Conservation (phyloP, 2,329 filamentous ascomycete genomes). For the Myriosclerotinia curreyana region DNA sequence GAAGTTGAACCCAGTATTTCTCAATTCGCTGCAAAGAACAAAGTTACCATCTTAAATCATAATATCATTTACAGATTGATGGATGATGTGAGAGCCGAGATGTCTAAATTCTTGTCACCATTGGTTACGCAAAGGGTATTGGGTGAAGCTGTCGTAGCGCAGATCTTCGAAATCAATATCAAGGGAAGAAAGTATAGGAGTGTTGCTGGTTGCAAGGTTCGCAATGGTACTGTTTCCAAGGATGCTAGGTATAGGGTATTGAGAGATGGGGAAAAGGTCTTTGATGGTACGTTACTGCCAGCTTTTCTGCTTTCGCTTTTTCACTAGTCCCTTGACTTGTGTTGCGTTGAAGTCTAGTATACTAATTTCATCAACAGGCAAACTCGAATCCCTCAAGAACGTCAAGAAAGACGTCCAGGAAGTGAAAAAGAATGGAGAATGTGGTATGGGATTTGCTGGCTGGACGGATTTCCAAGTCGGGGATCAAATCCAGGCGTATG, state of each 20-base stretch:
- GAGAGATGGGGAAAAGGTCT: conserved; percentile 67
- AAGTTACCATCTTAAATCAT: conserved; percentile 77
- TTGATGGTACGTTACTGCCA: conserved; percentile 65
- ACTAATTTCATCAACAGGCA: conserved; percentile 51
- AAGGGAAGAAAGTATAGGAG: conserved; percentile 67
- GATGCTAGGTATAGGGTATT: conserved; percentile 67
- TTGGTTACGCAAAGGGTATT: conserved; percentile 66
- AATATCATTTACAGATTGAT: conserved; percentile 81
- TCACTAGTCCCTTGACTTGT: not conserved
- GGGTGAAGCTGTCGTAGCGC: conserved; percentile 82
- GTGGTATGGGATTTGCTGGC: conserved; percentile 78
- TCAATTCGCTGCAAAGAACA: conserved; percentile 64
- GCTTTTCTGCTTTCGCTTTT: not conserved
- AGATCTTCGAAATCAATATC: conserved; percentile 80
- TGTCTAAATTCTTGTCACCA: conserved; percentile 69
- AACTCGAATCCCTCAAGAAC: conserved; percentile 78
- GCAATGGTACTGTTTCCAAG: conserved; percentile 71
- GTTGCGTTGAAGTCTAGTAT: not conserved
- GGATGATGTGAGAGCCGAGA: conserved; percentile 65
- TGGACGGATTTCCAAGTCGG: conserved; percentile 78
- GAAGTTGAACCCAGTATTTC: conserved; percentile 64
- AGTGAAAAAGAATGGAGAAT: conserved; percentile 91
- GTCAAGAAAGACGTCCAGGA: conserved; percentile 87
- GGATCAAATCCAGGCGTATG: conserved; percentile 84
- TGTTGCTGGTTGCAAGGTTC: conserved; percentile 83